Evolutionary conservation across 441 rosid genomes (phyloP), one percentile per base, ranked within the genome.

Genomic region (Aleurites moluccanus): DNA sequence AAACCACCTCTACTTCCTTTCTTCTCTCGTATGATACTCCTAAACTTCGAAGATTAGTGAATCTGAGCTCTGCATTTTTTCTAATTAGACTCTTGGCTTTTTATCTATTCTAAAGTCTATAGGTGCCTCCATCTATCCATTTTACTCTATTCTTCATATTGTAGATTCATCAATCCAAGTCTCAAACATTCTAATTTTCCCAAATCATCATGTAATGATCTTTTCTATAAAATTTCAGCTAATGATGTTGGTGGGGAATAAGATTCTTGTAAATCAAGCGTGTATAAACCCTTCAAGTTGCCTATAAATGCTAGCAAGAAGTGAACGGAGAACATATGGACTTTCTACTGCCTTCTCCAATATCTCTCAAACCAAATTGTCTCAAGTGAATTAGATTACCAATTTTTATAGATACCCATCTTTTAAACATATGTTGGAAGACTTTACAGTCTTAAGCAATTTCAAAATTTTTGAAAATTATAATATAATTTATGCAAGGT

Each of bases 311-410:
- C 0, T 49, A 47, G 67, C 15, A 60, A 53, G 5, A 10, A 40
- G 4, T 40, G 44, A 10, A 47, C 52, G 3, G 1, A 47, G 16
- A 47, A 13, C 13, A 47, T 10, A 47, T 47, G 44, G 5, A 40
- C 5, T 10, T 3, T 47, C 52, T 47, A 11, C 52, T 11, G 2
- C 2, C 0, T 13, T 59, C 35, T n/a, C n/a, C n/a, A n/a, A n/a
- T n/a, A n/a, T n/a, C n/a, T n/a, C 38, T 68, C 25, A 38, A 50
- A 13, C 59, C 42, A 33, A 75, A 28, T 42, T 33, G 49, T 14
- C 73, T 68, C 57, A 75, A 33, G 33, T 75, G 73, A 45, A 75
- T 68, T 23, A 59, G 20, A n/a, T 68, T 68, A 21, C 72, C 66
- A 67, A 74, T 40, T 66, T 56, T 42, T 57, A 3, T 18, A 33